Conservation (phyloP, 495 filamentous ascomycete species). For the Penicillium tannophilum region DNA sequence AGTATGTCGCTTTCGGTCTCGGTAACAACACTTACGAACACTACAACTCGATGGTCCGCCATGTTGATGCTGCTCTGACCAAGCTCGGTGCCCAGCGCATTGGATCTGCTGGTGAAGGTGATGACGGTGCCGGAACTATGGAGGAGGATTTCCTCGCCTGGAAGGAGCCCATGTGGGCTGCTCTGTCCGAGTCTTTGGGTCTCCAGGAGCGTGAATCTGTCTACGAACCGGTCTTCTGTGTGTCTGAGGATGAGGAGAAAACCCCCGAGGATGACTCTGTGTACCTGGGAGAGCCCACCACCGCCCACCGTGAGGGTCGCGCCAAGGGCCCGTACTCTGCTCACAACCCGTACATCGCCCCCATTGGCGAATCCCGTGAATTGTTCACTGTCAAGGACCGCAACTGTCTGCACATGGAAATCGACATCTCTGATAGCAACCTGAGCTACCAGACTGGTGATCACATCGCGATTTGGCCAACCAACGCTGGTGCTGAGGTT, state of each 20-base stretch:
- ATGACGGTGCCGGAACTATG: constrained; percentile 98
- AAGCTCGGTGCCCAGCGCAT: constrained; percentile 84
- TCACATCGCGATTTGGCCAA: constrained; percentile 97
- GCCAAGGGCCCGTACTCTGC: constrained; percentile 92
- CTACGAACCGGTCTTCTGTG: constrained; percentile 90
- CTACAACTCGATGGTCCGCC: constrained; percentile 98
- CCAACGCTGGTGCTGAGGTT: constrained; percentile 90
- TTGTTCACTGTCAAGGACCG: constrained; percentile 88
- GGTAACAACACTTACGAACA: constrained; percentile 99
- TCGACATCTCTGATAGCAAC: constrained; percentile 80
- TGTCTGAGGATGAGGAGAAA: constrained; percentile 75
- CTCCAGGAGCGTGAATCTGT: constrained; percentile 94
- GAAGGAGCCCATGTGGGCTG: constrained; percentile 99
- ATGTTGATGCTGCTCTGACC: constrained; percentile 75
- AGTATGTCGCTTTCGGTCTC: constrained; percentile 93
- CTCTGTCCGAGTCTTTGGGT: constrained; percentile 75
- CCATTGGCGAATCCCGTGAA: constrained; percentile 87
- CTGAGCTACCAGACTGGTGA: constrained; percentile 94
- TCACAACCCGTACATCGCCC: constrained; percentile 96
- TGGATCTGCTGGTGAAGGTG: constrained; percentile 88
- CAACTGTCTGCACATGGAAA: constrained; percentile 97
- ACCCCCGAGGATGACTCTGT: constrained; percentile 79
- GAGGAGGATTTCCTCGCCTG: constrained; percentile 99
- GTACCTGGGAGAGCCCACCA: constrained; percentile 95
- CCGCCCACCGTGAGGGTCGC: constrained; percentile 84